Evolutionary conservation across 345 rosid species (phyloP), one percentile per base, ranked within the genome.

Genomic region (Gossypium turneri): DNA sequence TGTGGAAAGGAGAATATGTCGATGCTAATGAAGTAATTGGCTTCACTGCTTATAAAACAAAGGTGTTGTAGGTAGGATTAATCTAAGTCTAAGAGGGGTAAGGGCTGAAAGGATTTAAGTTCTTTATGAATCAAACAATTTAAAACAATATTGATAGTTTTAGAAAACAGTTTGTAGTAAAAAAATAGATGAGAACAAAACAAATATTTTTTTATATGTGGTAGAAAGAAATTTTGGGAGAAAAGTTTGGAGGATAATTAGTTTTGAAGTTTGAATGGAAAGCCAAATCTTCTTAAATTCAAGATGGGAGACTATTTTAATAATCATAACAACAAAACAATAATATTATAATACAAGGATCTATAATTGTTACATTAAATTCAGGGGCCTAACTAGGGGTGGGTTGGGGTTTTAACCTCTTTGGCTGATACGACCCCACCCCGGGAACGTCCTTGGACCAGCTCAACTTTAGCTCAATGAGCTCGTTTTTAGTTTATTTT

Each of bases 91-190:
- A 55, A 0, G 16, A 57, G 29, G 6, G 77, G 66, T 2, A 76
- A 64, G 6, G 74, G 64, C 3, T 73, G 59, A 52, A 75, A 75
- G 43, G 61, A 7, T 9, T 65, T 59, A 1, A 81, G 78, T n/a
- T 81, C 74, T 70, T 75, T 77, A 73, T 78, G 79, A n/a, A 73
- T 7, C 52, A 80, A 44, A 58, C 25, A 76, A 13, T 76, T 66
- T 5, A 80, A 64, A 58, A 73, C 58, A 60, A 60, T 74, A 13
- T 80, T 63, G 64, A 75, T 27, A 78, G 75, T 44, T 79, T 0
- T 51, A 74, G 27, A 78, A 27, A 76, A 75, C 9, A 7, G 19
- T 2, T 72, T 76, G 83, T 76, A 80, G 69, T 17, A 63, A 53
- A 15, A 68, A 68, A 15, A 16, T 15, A 8, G 9, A 27, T 17